These are phyloP conservation scores for Boletus sp. DNA, from an alignment of 768 basidiomycete genomes.

Conservation along the genomic window DNA sequence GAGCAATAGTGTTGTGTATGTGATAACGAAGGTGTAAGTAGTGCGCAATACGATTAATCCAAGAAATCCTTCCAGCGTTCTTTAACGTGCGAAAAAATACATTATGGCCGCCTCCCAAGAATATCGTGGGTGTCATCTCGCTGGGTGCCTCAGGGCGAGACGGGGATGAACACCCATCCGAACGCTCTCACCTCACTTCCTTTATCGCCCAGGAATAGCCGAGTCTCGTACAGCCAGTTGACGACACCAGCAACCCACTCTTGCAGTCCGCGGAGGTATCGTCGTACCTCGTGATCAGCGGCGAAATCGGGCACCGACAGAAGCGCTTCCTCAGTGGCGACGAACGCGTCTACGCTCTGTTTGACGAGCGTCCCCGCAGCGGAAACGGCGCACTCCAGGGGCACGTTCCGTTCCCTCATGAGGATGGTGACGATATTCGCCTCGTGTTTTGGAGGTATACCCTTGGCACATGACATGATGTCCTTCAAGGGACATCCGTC, in stretches of 20 bases:
- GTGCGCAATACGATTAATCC: too few species aligned
- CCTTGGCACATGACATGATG: slow-evolving; percentile 51
- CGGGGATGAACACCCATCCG: slow-evolving; percentile 59
- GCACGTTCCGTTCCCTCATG: slow-evolving; percentile 41
- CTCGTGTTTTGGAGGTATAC: slow-evolving; percentile 36
- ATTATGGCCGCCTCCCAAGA: too few species aligned
- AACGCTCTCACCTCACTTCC: slow-evolving; percentile 57
- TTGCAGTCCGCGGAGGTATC: slow-evolving; percentile 50
- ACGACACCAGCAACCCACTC: slow-evolving; percentile 57
- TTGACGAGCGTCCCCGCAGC: slow-evolving; percentile 24
- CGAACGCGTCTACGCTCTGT: slow-evolving; percentile 30
- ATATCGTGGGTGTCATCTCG: too few species aligned
- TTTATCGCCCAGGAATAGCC: slow-evolving; percentile 56
- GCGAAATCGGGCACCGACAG: slow-evolving; percentile 12
- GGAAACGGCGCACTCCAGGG: slow-evolving; percentile 46
- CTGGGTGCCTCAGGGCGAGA: not conserved
- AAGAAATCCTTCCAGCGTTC: too few species aligned
- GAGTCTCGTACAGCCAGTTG: slow-evolving; percentile 67
- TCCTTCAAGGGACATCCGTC: slow-evolving; percentile 41
- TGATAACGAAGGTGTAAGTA: too few species aligned
- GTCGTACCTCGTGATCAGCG: slow-evolving; percentile 27
- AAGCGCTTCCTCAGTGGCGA: slow-evolving; percentile 24
- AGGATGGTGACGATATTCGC: slow-evolving; percentile 53
- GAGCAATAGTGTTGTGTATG: not conserved
- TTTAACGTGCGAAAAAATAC: too few species aligned